Evolutionary conservation across 2,329 filamentous ascomycete genomes (phyloP).

Genomic region (Stachybotrys echinatus): DNA sequence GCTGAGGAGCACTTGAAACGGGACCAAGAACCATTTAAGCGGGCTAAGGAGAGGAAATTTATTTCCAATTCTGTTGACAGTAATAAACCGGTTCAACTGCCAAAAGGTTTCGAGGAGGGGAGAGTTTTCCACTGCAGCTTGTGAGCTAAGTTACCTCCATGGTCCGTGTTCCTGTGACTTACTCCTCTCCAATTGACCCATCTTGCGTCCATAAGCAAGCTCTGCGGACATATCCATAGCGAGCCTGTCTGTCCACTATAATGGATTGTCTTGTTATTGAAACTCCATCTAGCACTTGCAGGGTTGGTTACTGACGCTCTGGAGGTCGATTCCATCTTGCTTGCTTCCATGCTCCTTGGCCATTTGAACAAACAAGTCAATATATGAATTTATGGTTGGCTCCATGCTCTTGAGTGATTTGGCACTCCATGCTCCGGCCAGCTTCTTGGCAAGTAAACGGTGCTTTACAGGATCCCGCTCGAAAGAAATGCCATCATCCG

Average conservation of each 20-base stretch:
- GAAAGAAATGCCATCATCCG: background rate
- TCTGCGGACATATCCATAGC: conserved; percentile 1
- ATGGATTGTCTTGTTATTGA: background rate
- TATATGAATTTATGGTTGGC: conserved; percentile 1
- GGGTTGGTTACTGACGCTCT: too few species aligned
- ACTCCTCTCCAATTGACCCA: background rate
- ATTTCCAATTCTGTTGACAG: background rate
- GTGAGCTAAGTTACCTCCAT: background rate
- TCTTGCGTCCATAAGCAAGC: conserved; percentile 1
- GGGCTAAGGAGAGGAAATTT: conserved; percentile 1
- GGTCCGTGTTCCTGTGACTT: background rate
- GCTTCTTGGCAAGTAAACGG: background rate
- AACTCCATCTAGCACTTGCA: background rate
- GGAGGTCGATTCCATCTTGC: background rate
- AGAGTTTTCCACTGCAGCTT: background rate
- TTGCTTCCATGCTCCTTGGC: background rate
- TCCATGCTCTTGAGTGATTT: conserved; percentile 1
- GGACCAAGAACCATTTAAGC: background rate
- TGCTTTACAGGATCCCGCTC: conserved; percentile 1
- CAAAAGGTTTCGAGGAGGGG: background rate
- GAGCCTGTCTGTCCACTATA: conserved; percentile 1
- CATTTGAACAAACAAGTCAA: background rate
- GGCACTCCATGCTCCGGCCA: background rate
- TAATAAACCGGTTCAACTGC: background rate
- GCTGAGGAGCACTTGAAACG: background rate